These are phyloP conservation scores for Pythium folliculosum DNA, from an alignment of 352 stramenopile genomes.

Conservation along the genomic window DNA sequence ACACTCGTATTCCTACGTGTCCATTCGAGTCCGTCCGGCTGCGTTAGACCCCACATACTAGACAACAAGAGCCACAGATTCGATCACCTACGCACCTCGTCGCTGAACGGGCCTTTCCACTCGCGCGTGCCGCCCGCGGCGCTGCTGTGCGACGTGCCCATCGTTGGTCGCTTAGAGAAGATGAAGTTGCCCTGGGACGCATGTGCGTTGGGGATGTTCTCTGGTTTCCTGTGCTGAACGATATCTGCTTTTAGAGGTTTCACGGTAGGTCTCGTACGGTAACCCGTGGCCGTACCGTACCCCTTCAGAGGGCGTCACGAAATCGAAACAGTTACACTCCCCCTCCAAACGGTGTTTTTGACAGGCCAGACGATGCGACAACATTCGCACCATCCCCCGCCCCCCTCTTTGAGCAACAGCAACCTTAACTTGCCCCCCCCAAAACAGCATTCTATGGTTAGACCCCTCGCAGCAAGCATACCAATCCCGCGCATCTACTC, in stretches of 20 bases:
- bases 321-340: not conserved
- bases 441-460: not conserved
- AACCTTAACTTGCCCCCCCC: not conserved
- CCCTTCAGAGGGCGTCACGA: not conserved
- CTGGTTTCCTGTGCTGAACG: not conserved
- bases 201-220: not conserved
- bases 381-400: no score
- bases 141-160: slow-evolving; percentile 28
- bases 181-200: not conserved
- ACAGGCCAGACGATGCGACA: not conserved
- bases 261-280: not conserved
- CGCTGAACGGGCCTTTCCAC: slow-evolving; percentile 85
- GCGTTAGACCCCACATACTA: no score
- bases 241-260: not conserved
- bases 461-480: not conserved
- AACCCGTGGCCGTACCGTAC: not conserved
- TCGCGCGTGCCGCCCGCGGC: slow-evolving; percentile 23
- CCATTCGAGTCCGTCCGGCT: not conserved
- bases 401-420: no score
- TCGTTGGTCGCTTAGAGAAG: not conserved
- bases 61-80: no score
- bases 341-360: not conserved
- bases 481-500: not conserved
- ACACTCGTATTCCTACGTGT: slow-evolving; percentile 66
- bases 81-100: slow-evolving; percentile 39